Conservation (phyloP, 1,284 basidiomycete species). For the Malassezia japonica region DNA sequence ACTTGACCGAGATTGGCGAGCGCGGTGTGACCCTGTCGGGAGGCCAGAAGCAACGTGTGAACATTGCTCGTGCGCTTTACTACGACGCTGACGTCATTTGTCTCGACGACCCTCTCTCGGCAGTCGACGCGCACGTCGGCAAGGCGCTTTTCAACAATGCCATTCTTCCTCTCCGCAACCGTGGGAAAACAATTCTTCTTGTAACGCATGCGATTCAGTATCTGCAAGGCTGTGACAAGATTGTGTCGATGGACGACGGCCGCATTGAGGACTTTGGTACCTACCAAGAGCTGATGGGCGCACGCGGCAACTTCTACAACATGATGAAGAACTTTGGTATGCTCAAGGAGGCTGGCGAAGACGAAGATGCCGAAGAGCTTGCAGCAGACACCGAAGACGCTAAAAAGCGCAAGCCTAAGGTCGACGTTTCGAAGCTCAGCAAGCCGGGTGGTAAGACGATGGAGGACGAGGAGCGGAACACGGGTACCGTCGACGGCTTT, state of each 20-base stretch:
- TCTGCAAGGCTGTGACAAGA: slow-evolving; percentile 57
- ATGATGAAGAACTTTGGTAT: slow-evolving; percentile 14
- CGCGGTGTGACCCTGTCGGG: slow-evolving; percentile 52
- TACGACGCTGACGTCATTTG: slow-evolving; percentile 60
- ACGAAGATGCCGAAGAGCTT: slow-evolving; percentile 16
- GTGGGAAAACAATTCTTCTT: slow-evolving; percentile 39
- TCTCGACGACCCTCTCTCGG: slow-evolving; percentile 66
- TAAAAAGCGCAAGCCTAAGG: background rate
- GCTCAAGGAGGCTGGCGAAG: slow-evolving; percentile 4
- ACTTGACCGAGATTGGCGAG: slow-evolving; percentile 60
- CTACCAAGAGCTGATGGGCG: slow-evolving; percentile 56
- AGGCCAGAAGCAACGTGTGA: slow-evolving; percentile 60
- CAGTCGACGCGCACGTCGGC: slow-evolving; percentile 50
- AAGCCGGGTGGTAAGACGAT: slow-evolving; percentile 22
- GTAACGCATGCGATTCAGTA: slow-evolving; percentile 51
- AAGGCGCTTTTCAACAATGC: slow-evolving; percentile 46
- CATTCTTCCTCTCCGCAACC: slow-evolving; percentile 29
- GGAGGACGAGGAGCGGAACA: slow-evolving; percentile 44
- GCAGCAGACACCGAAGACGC: slow-evolving; percentile 11
- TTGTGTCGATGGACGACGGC: slow-evolving; percentile 67
- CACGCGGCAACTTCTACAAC: slow-evolving; percentile 54
- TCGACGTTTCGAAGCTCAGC: slow-evolving; percentile 1
- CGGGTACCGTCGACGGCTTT: slow-evolving; percentile 34
- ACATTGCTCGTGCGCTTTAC: slow-evolving; percentile 65
- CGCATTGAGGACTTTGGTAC: slow-evolving; percentile 59